Evolutionary conservation across 148 eudicot species (phyloP).

Genomic region (Rheum nobile): DNA sequence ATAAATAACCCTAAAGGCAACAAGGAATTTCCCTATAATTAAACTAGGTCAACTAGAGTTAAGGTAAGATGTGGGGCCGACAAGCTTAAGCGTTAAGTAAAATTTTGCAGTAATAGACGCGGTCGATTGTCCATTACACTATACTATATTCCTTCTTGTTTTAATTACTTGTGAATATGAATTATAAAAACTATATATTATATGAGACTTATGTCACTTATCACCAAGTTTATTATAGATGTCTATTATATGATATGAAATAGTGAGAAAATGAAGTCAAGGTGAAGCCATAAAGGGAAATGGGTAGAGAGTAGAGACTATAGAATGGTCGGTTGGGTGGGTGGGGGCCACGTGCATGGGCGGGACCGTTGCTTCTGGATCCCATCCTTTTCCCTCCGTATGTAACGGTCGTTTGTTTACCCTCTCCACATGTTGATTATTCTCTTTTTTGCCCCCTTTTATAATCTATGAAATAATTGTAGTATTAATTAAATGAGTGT

Average conservation of each 20-base stretch:
- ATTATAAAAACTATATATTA: too few species aligned
- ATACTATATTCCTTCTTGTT: background rate
- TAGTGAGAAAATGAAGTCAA: background rate
- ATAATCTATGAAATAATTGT: too few species aligned
- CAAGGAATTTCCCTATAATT: too few species aligned
- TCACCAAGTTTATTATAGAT: too few species aligned
- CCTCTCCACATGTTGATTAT: background rate
- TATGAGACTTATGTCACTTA: too few species aligned
- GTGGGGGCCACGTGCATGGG: conserved; percentile 5
- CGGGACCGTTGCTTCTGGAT: background rate
- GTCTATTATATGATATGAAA: too few species aligned
- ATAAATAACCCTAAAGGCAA: too few species aligned
- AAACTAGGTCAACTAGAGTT: background rate
- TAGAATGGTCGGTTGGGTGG: background rate
- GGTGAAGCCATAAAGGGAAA: background rate
- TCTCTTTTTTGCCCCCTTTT: too few species aligned
- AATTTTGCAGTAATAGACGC: too few species aligned
- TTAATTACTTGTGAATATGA: background rate
- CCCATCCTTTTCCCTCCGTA: background rate
- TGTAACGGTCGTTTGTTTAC: conserved; percentile 1
- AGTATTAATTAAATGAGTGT: too few species aligned
- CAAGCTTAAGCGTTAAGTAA: background rate
- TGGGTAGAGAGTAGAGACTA: too few species aligned
- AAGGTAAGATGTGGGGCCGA: background rate
- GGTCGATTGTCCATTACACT: too few species aligned